phyloP scores from a whole-genome alignment of 208 protist species.

The Crithidia sp. region DNA sequence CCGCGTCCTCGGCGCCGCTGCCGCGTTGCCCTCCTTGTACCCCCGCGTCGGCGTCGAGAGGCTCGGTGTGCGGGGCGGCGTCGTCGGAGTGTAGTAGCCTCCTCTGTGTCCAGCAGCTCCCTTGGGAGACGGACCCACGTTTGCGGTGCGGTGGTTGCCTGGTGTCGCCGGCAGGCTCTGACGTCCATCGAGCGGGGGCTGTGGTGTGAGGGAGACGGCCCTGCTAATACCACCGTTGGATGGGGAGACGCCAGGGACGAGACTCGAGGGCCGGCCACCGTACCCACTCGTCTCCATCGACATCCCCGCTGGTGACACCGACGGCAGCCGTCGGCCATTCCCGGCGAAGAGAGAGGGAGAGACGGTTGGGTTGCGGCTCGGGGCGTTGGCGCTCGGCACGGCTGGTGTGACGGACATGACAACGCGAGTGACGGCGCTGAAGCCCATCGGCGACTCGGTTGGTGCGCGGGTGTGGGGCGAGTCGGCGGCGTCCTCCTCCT shows the following conservation, averaged over 20 bases:
- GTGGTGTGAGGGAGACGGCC: not conserved
- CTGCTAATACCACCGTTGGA: not conserved
- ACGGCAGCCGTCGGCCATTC: not conserved
- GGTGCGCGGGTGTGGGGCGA: not conserved
- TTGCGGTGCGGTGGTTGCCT: too few relatives aligned
- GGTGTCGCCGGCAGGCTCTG: not conserved
- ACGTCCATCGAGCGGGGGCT: not conserved
- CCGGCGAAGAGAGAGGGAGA: not conserved
- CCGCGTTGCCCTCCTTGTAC: not conserved
- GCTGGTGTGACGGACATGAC: not conserved
- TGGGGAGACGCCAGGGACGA: not conserved
- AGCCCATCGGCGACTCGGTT: slow-evolving; percentile 4
- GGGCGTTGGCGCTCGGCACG: not conserved
- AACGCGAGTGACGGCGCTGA: not conserved
- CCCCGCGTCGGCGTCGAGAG: not conserved
- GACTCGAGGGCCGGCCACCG: not conserved
- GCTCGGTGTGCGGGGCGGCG: slow-evolving; percentile 8
- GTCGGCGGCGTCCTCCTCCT: not conserved
- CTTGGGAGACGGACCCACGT: not conserved
- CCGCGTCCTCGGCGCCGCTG: not conserved
- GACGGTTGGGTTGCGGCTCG: not conserved
- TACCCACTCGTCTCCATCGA: slow-evolving; percentile 5
- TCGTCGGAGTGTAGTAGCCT: slow-evolving; percentile 24
- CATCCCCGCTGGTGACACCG: not conserved
- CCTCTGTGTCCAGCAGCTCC: not conserved